These are phyloP conservation scores for Cydonia oblonga DNA, from an alignment of 331 rosid species.

Conservation along the genomic window DNA sequence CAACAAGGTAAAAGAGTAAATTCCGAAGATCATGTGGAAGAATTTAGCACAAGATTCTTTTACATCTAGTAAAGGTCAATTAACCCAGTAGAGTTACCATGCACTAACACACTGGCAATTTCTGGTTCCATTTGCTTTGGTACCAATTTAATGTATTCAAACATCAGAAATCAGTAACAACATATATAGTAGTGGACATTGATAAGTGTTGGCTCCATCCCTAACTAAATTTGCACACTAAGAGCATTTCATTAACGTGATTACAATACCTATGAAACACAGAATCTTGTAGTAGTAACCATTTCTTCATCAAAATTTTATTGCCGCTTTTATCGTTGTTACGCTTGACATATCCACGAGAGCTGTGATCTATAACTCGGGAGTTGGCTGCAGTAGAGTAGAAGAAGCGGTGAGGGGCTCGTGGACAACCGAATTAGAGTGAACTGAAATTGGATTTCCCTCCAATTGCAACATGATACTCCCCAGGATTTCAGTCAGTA, in stretches of 20 bases:
- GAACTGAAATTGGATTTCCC: constrained; percentile 53
- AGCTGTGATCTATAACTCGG: constrained; percentile 17
- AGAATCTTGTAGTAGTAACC: constrained; percentile 3
- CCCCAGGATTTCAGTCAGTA: constrained; percentile 49
- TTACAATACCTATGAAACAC: background rate
- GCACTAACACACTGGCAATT: background rate
- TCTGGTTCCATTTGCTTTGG: background rate
- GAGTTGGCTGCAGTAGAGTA: constrained; percentile 47
- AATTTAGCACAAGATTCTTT: background rate
- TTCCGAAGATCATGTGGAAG: too few species aligned
- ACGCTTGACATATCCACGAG: constrained; percentile 1
- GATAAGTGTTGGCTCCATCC: too few species aligned
- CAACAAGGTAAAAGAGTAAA: background rate
- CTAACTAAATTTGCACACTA: background rate
- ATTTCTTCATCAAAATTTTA: constrained; percentile 9
- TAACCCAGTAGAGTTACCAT: background rate
- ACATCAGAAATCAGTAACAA: background rate
- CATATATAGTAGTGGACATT: background rate
- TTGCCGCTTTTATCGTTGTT: constrained; percentile 6
- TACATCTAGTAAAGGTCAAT: background rate
- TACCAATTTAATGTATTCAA: background rate
- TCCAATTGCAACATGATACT: constrained; percentile 72
- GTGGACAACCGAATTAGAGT: constrained; percentile 74
- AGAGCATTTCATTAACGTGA: background rate
- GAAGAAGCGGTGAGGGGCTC: constrained; percentile 67